These are phyloP conservation scores for Raffaelea albimanens DNA, from an alignment of 2,329 filamentous ascomycete genomes.

Conservation along the genomic window DNA sequence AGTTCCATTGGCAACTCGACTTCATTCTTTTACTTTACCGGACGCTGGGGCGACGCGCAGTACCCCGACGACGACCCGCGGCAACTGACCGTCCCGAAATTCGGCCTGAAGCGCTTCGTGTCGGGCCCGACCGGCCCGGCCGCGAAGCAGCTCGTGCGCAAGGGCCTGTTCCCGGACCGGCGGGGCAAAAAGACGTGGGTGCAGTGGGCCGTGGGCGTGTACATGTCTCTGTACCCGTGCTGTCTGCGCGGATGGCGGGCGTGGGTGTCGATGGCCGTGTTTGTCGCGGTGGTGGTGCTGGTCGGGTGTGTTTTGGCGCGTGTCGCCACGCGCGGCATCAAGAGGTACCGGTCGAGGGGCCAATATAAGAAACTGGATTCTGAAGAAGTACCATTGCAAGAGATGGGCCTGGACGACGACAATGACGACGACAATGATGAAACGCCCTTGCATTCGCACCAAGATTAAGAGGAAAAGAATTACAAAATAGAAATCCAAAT, in stretches of 20 bases:
- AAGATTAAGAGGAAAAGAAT: no score
- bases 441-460: no score
- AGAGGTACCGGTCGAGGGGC: no score
- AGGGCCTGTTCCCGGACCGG: neutral
- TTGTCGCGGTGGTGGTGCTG: neutral
- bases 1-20: no score
- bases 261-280: neutral
- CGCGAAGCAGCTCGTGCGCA: neutral
- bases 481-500: no score
- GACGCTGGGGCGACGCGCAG: neutral
- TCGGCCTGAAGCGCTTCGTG: neutral
- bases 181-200: neutral
- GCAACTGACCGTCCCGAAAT: neutral
- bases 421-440: no score
- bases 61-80: neutral
- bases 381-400: no score
- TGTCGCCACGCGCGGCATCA: no score
- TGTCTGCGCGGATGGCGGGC: neutral
- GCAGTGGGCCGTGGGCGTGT: neutral
- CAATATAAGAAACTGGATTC: no score
- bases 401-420: no score
- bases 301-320: no score
- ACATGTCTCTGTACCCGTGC: neutral
- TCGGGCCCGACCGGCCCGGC: neutral
- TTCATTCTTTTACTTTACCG: neutral